Evolutionary conservation across 257 asterid genomes (phyloP), one percentile per base, ranked within the genome.

Genomic region (Jacaranda copaia): DNA sequence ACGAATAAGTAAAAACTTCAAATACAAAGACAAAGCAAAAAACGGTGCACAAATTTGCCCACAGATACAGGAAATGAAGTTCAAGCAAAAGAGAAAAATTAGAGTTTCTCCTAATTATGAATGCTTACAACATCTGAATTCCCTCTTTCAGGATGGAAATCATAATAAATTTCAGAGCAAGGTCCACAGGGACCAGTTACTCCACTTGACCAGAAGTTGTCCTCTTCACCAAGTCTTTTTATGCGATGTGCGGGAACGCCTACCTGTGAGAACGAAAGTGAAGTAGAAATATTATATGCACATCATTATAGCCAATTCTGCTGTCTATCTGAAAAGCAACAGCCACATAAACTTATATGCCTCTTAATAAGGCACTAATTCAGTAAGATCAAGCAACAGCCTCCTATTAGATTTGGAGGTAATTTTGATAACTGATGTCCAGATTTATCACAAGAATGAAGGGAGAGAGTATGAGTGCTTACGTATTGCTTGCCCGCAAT

Each of bases 151-250:
- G 98, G 98, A 84, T 92, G 93, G 76, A 94, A 94, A 84, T 94
- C 99, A 40, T 92, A 94, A 87, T 94, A 94, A 77, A 94, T 72
- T 65, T 94, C 99, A 36, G 99, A 83, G 92, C 99, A 94, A 45
- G 99, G 98, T 73, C 99, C 99, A 72, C 98, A 92, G 5, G 99
- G 98, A 76, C 99, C 98, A 66, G 99, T 92, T 51, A 51, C 87
- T 84, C 99, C 99, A 83, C 98, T 91, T 51, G 96, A 90, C 98
- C 98, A 94, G 82, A 94, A 94, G 84, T 94, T 94, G 86, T 94
- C 99, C 72, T 94, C 97, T 77, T 88, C 91, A 66, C 98, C 99
- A 8, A 94, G 98, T 78, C 90, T 88, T 73, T 76, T 87, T 77
- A 94, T 94, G 60, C 92, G 96, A 48, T 88, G 49, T 56, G 84